Evolutionary conservation across 2,329 filamentous ascomycete genomes (phyloP).

Genomic region (Magnaporthales sp.): DNA sequence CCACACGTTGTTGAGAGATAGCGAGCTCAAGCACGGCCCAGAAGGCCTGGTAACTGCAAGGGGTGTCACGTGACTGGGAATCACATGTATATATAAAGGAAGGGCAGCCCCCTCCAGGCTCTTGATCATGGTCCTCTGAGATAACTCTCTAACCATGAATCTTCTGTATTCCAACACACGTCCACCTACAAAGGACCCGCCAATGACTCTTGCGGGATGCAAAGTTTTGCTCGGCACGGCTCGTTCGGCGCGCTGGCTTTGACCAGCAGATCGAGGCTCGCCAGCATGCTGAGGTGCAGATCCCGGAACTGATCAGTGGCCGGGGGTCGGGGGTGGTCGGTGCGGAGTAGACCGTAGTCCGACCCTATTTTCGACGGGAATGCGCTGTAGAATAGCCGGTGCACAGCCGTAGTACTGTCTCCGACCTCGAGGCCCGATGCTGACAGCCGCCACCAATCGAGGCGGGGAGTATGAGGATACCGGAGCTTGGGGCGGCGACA

Average conservation of each 20-base stretch:
- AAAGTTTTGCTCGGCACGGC: background rate
- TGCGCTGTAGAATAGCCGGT: background rate
- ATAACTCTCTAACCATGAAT: no score
- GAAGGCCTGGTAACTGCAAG: no score
- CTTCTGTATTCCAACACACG: no score
- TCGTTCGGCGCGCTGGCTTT: background rate
- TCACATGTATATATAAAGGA: no score
- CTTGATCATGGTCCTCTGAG: no score
- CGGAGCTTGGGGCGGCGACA: background rate
- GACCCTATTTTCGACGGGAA: background rate
- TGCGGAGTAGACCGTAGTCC: background rate
- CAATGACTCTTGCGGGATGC: background rate
- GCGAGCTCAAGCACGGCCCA: no score
- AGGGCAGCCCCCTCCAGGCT: no score
- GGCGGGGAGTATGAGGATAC: background rate
- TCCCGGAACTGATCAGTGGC: background rate
- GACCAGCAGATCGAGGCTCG: background rate
- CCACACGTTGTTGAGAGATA: no score
- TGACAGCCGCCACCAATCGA: background rate
- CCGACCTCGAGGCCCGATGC: background rate
- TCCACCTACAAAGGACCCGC: background rate
- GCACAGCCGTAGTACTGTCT: background rate
- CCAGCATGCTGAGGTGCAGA: background rate
- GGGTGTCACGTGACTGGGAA: no score
- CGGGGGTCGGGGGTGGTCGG: background rate